Percentiles rank a stretch among this genome's conserved stretches.
phyloP scores from a whole-genome alignment of 129 eudicot species.

The Flaveria brownii region DNA sequence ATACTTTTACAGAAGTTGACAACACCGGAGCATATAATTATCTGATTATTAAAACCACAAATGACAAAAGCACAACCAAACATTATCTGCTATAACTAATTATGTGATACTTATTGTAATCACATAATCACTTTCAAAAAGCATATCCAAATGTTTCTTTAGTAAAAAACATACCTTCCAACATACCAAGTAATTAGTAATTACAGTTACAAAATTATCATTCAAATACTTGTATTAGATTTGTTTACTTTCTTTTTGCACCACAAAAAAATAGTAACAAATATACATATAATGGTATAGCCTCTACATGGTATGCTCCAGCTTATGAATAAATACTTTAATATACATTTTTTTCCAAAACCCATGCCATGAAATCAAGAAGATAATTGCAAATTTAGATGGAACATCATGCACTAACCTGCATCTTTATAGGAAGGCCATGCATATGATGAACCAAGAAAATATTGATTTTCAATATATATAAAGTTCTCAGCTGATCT shows the following conservation, averaged over 20 bases:
- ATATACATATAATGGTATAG: neutral
- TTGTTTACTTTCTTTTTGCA: too few relatives aligned
- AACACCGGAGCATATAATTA: too few relatives aligned
- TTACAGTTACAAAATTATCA: neutral
- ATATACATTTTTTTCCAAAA: neutral
- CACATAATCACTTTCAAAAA: neutral
- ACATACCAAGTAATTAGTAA: neutral
- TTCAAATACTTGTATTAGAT: neutral
- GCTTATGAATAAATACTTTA: too few relatives aligned
- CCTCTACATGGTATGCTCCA: neutral
- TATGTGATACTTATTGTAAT: neutral
- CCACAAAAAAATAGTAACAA: neutral
- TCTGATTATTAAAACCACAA: neutral
- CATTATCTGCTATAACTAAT: neutral
- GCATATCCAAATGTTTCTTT: too few relatives aligned
- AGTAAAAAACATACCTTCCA: too few relatives aligned
- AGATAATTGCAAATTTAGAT: constrained; percentile 9
- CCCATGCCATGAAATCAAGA: neutral
- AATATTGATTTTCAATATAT: constrained; percentile 90
- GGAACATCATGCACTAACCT: constrained; percentile 41
- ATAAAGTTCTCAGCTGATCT: constrained; percentile 79
- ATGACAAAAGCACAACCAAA: constrained; percentile 5
- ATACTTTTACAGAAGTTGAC: neutral
- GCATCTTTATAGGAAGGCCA: constrained; percentile 65
- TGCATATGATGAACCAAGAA: constrained; percentile 92